phyloP scores from a whole-genome alignment of 805 yeast genomes.

The Sungouiozyma ichnusensis region DNA sequence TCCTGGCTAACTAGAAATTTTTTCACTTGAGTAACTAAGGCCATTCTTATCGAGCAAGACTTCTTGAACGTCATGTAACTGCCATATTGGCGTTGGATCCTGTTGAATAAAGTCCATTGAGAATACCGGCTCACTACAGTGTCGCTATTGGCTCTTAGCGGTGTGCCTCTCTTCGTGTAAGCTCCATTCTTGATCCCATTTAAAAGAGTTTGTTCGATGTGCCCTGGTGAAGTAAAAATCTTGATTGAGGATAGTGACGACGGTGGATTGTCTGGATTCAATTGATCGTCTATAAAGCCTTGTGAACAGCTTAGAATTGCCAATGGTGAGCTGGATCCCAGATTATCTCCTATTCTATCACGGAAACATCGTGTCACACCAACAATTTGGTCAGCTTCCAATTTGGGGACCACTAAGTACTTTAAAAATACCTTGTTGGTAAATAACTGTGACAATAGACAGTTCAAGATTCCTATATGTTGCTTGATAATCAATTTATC shows the following conservation, averaged over 20 bases:
- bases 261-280: conserved; percentile 9
- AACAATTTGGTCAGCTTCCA: neutral
- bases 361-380: conserved; percentile 12
- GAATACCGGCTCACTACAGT: conserved; percentile 16
- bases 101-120: conserved; percentile 27
- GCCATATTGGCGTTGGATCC: conserved; percentile 31
- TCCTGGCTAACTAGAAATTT: conserved; percentile 25
- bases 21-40: conserved; percentile 24
- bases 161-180: conserved; percentile 32
- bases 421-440: conserved; percentile 27
- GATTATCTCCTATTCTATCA: conserved; percentile 2
- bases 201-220: conserved; percentile 31
- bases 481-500: conserved; percentile 71
- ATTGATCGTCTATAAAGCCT: conserved; percentile 13
- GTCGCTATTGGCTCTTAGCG: conserved; percentile 35
- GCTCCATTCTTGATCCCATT: conserved; percentile 57
- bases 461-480: conserved; percentile 41
- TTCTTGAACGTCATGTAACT: conserved; percentile 19
- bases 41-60: conserved; percentile 23
- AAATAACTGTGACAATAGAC: conserved; percentile 33
- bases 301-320: conserved; percentile 2
- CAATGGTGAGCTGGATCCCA: conserved; percentile 3
- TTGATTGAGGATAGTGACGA: conserved; percentile 14
- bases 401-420: conserved; percentile 40
- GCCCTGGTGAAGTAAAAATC: conserved; percentile 4